These are phyloP conservation scores for Endoconidiophora laricicola DNA, from an alignment of 2,329 filamentous ascomycete genomes.

Conservation along the genomic window DNA sequence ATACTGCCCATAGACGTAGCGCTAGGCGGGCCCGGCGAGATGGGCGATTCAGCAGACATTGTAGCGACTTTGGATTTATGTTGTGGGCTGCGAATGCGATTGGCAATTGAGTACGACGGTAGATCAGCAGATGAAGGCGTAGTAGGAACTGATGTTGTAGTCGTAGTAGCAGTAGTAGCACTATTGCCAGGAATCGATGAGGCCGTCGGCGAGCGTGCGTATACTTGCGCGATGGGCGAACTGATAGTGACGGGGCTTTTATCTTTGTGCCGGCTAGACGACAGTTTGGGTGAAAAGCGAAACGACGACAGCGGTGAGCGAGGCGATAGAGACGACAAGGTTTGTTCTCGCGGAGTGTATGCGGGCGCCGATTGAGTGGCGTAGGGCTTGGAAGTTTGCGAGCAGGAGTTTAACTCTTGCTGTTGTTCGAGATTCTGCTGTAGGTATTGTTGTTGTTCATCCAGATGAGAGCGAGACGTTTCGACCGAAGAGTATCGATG, in stretches of 20 bases:
- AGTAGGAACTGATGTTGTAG: neutral
- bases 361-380: neutral
- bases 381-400: neutral
- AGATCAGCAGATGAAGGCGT: too few relatives aligned
- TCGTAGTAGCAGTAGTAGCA: neutral
- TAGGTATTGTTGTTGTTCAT: neutral
- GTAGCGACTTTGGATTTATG: too few relatives aligned
- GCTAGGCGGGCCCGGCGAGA: neutral
- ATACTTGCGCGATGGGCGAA: neutral
- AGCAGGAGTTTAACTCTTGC: neutral
- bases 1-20: neutral
- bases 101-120: too few relatives aligned
- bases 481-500: neutral
- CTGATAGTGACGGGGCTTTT: neutral
- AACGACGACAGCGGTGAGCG: conserved; percentile 30
- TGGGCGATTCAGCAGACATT: too few relatives aligned
- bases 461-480: neutral
- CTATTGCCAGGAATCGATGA: neutral
- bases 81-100: too few relatives aligned
- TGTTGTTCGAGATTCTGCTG: neutral
- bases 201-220: neutral
- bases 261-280: neutral
- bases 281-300: conserved; percentile 23
- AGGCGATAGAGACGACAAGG: conserved; percentile 22
- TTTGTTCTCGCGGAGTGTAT: conserved; percentile 20